Percentiles rank a stretch among this genome's conserved stretches.
Conservation (phyloP, 2,329 filamentous ascomycete species). For the Diaporthe aspalathi region DNA sequence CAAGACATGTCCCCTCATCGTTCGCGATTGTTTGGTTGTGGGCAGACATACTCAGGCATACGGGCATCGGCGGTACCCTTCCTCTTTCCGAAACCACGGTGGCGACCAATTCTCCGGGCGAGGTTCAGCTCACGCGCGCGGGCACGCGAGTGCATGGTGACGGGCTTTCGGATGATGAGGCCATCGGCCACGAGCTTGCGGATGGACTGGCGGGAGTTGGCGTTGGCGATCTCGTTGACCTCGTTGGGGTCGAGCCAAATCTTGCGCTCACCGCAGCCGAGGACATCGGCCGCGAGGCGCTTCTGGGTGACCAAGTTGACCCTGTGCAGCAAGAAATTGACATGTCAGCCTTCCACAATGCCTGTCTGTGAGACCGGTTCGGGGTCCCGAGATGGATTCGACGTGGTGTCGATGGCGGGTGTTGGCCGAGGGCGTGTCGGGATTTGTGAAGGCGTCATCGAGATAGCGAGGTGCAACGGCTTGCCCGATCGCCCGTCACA, state of each 20-base stretch:
- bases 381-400: conserved; percentile 10
- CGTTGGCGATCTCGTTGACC: conserved; percentile 99
- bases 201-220: conserved; percentile 99
- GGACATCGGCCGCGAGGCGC: conserved; percentile 98
- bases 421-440: conserved; percentile 5
- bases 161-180: conserved; percentile 99
- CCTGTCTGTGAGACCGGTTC: background rate
- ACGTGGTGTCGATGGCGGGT: conserved; percentile 26
- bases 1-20: conserved; percentile 5
- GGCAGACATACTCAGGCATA: conserved; percentile 89
- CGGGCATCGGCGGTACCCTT: conserved; percentile 99
- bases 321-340: conserved; percentile 66
- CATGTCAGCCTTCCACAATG: conserved; percentile 38
- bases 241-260: conserved; percentile 99
- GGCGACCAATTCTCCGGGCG: conserved; percentile 93
- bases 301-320: conserved; percentile 99
- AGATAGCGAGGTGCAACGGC: conserved; percentile 19
- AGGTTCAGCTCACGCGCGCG: conserved; percentile 95
- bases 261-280: conserved; percentile 99
- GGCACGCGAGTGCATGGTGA: conserved; percentile 99
- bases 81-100: conserved; percentile 99
- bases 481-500: conserved; percentile 31
- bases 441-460: conserved; percentile 31
- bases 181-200: conserved; percentile 99
- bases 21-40: background rate